Evolutionary conservation across 2,329 filamentous ascomycete genomes (phyloP).

Genomic region (Pestalotiopsis sp.): DNA sequence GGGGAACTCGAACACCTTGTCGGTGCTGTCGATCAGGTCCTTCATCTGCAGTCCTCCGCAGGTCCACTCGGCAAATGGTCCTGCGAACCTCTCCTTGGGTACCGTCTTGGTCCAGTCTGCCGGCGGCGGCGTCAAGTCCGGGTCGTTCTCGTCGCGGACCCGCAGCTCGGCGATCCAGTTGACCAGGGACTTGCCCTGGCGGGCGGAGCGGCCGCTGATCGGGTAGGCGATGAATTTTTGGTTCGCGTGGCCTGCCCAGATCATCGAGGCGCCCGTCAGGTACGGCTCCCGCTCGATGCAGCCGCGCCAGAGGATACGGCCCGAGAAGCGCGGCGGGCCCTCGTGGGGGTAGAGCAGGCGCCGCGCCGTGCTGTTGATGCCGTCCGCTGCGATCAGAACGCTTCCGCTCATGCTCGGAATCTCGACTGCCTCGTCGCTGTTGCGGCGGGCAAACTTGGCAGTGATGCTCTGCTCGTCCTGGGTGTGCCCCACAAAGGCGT

Average conservation of each 20-base stretch:
- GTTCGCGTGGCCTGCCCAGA: constrained; percentile 48
- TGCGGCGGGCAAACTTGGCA: constrained; percentile 35
- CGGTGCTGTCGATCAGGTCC: constrained; percentile 42
- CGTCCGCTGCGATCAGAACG: constrained; percentile 43
- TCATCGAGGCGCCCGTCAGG: constrained; percentile 44
- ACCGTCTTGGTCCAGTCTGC: constrained; percentile 46
- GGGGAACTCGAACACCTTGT: constrained; percentile 46
- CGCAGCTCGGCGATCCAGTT: constrained; percentile 50
- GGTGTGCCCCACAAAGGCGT: constrained; percentile 36
- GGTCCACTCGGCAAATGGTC: constrained; percentile 41
- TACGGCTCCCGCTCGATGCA: constrained; percentile 42
- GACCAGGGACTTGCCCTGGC: constrained; percentile 39
- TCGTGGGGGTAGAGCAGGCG: constrained; percentile 43
- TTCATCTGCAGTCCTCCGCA: constrained; percentile 44
- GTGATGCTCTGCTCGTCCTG: constrained; percentile 39
- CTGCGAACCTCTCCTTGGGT: constrained; percentile 40
- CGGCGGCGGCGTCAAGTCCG: constrained; percentile 44
- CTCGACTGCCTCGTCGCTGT: constrained; percentile 26
- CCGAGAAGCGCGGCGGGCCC: constrained; percentile 45
- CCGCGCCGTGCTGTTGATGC: constrained; percentile 45
- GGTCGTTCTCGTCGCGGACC: constrained; percentile 41
- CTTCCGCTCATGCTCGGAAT: constrained; percentile 33
- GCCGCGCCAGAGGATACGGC: constrained; percentile 48
- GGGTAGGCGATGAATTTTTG: constrained; percentile 51
- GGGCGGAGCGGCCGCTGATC: constrained; percentile 38